phyloP scores from a whole-genome alignment of 139 green algal species.

The Micractinium conductrix region DNA sequence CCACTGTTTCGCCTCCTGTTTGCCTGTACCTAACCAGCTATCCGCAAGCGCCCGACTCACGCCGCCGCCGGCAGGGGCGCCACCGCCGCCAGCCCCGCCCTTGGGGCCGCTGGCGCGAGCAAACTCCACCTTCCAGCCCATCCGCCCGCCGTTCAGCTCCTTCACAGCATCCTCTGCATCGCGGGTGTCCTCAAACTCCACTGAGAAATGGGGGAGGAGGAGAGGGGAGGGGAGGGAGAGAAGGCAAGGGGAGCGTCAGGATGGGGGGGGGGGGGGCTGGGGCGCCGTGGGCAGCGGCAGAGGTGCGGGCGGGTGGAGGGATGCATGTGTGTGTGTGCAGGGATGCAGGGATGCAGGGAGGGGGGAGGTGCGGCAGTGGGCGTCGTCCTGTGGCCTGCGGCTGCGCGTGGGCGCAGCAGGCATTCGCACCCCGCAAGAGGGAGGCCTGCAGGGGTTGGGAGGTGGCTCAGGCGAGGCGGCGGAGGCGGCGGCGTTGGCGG shows the following conservation, averaged over 20 bases:
- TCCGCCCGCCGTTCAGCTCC: conserved; percentile 48
- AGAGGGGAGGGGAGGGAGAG: background rate
- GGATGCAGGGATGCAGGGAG: too few species aligned
- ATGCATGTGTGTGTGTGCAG: too few species aligned
- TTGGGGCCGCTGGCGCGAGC: background rate
- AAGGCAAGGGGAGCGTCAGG: background rate
- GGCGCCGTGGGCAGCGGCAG: background rate
- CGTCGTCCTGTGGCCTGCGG: background rate
- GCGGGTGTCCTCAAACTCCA: conserved; percentile 48
- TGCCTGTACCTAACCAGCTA: too few species aligned
- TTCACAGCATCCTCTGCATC: conserved; percentile 69
- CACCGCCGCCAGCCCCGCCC: background rate
- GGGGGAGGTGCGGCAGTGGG: background rate
- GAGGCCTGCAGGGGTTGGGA: background rate
- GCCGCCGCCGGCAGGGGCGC: background rate
- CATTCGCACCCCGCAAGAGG: too few species aligned
- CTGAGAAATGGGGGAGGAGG: background rate
- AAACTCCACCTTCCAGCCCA: conserved; percentile 31
- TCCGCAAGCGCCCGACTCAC: too few species aligned
- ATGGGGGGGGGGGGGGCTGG: background rate
- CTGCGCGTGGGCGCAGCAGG: too few species aligned
- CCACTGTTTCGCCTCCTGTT: too few species aligned
- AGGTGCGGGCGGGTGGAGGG: background rate
- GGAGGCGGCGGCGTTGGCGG: too few species aligned
- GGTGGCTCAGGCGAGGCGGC: background rate